A percentile compares a stretch with the other conserved stretches of the same genome.
phyloP scores from a whole-genome alignment of 2,329 filamentous ascomycete species.

The Pseudophaeomoniella oleicola region DNA sequence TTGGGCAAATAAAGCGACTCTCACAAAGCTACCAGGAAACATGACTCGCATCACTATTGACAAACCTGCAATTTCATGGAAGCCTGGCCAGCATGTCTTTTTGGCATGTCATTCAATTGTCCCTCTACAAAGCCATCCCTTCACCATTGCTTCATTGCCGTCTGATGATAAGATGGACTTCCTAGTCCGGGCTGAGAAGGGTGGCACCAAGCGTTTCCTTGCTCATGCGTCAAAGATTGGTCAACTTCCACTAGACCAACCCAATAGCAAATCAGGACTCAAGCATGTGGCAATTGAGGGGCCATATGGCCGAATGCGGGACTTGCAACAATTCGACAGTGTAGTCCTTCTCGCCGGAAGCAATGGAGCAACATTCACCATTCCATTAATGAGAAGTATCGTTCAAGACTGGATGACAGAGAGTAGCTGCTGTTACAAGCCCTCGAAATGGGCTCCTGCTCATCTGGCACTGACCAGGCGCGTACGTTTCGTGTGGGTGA shows the following conservation, averaged over 20 bases:
- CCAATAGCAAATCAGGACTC: conserved; percentile 4
- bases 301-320: conserved; percentile 36
- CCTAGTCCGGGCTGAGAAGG: conserved; percentile 37
- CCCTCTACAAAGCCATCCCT: conserved; percentile 49
- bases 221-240: conserved; percentile 31
- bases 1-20: conserved; percentile 27
- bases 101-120: conserved; percentile 41
- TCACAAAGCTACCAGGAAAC: conserved; percentile 36
- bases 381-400: conserved; percentile 43
- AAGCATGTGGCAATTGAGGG: conserved; percentile 37
- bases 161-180: conserved; percentile 42
- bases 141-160: conserved; percentile 45
- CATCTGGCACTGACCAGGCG: conserved; percentile 28
- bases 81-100: conserved; percentile 48
- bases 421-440: conserved; percentile 6
- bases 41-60: conserved; percentile 42
- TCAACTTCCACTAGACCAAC: conserved; percentile 10
- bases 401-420: conserved; percentile 29
- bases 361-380: conserved; percentile 44
- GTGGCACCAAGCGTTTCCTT: conserved; percentile 37
- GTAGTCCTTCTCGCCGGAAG: conserved; percentile 45
- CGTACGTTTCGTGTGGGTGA: conserved; percentile 43
- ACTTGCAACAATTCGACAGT: conserved; percentile 45
- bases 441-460: background rate
- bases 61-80: conserved; percentile 43